phyloP scores from a whole-genome alignment of 2,329 filamentous ascomycete species.

The Botrytis fabae region DNA sequence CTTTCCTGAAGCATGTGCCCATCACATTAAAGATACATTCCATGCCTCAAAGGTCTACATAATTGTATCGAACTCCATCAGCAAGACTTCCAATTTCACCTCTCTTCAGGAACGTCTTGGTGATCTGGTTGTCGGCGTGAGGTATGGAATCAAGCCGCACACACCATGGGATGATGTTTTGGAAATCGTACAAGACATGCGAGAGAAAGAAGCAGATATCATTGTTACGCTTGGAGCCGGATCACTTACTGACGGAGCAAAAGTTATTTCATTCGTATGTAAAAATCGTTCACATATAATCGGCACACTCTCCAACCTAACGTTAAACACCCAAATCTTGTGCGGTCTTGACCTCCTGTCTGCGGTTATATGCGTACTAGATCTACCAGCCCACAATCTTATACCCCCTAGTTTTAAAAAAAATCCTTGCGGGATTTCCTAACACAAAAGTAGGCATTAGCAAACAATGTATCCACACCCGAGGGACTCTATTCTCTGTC shows the following conservation, averaged over 20 bases:
- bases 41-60: slow-evolving; percentile 37
- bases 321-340: not conserved
- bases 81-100: slow-evolving; percentile 38
- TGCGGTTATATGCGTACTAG: not conserved
- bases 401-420: not conserved
- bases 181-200: slow-evolving; percentile 37
- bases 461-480: slow-evolving; percentile 30
- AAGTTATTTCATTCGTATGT: slow-evolving; percentile 37
- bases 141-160: slow-evolving; percentile 40
- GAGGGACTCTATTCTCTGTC: slow-evolving; percentile 29
- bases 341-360: not conserved
- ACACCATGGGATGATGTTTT: slow-evolving; percentile 41
- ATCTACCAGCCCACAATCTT: too few species aligned
- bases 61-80: slow-evolving; percentile 41
- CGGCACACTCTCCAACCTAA: not conserved
- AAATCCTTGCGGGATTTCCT: not conserved
- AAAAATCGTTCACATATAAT: not conserved
- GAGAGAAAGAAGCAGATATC: slow-evolving; percentile 34
- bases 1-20: slow-evolving; percentile 28
- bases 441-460: slow-evolving; percentile 29
- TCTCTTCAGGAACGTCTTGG: slow-evolving; percentile 34
- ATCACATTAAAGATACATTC: slow-evolving; percentile 38
- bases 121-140: slow-evolving; percentile 36
- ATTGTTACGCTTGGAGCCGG: slow-evolving; percentile 42
- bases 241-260: slow-evolving; percentile 40